Percentiles rank a stretch among this genome's conserved stretches.
phyloP scores from a whole-genome alignment of 2,329 filamentous ascomycete genomes.

The Dothidotthia symphoricarpi region DNA sequence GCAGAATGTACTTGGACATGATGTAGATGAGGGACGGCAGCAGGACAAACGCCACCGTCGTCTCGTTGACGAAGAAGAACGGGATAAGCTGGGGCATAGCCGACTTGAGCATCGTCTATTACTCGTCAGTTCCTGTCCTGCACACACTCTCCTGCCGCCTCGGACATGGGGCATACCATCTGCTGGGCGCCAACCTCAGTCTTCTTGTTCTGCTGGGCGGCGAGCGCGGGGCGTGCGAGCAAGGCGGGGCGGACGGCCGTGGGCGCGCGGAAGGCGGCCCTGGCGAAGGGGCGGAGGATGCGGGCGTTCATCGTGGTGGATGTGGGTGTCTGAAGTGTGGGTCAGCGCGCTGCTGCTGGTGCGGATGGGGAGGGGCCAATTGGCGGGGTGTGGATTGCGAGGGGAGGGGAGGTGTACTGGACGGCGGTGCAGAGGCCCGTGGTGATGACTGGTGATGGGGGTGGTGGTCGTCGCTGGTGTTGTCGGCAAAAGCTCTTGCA shows the following conservation, averaged over 20 bases:
- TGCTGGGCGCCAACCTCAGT: slow-evolving; percentile 32
- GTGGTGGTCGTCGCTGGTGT: slow-evolving; percentile 24
- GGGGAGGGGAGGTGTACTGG: slow-evolving; percentile 32
- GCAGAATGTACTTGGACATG: slow-evolving; percentile 47
- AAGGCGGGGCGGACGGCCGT: slow-evolving; percentile 34
- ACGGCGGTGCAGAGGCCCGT: slow-evolving; percentile 27
- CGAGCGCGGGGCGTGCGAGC: slow-evolving; percentile 39
- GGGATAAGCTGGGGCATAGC: slow-evolving; percentile 48
- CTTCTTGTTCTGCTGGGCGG: slow-evolving; percentile 39
- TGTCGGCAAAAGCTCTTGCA: slow-evolving; percentile 33
- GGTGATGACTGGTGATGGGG: slow-evolving; percentile 39
- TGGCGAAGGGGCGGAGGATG: slow-evolving; percentile 43
- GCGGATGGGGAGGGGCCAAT: slow-evolving; percentile 23
- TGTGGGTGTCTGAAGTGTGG: slow-evolving; percentile 22
- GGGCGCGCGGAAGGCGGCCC: slow-evolving; percentile 42
- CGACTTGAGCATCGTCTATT: slow-evolving; percentile 42
- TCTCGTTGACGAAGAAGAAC: slow-evolving; percentile 50
- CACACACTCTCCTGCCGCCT: background rate
- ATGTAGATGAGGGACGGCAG: slow-evolving; percentile 46
- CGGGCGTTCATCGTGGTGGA: slow-evolving; percentile 45
- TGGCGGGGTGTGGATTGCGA: slow-evolving; percentile 16
- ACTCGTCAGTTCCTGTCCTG: slow-evolving; percentile 16
- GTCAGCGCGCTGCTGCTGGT: slow-evolving; percentile 36
- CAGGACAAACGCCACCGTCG: slow-evolving; percentile 43
- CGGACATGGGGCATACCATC: slow-evolving; percentile 31